Evolutionary conservation across 768 basidiomycete genomes (phyloP).

Genomic region (Glaciozyma antarctica): DNA sequence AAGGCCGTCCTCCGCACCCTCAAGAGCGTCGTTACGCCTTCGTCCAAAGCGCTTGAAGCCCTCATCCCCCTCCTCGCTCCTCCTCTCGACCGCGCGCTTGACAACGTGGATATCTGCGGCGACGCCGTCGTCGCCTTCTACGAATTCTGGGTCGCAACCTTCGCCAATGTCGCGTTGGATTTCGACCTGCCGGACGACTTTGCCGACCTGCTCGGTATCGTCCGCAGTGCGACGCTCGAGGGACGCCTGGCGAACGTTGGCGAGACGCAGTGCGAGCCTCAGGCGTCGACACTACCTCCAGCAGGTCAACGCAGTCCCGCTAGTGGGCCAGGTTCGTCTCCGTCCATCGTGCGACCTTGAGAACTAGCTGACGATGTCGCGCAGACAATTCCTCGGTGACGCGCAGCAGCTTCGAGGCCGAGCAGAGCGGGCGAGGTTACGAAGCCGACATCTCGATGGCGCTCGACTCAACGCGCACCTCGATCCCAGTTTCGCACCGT

Average conservation of each 20-base stretch:
- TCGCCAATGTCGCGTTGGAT: not conserved
- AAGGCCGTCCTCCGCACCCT: too few species aligned
- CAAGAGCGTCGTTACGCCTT: too few species aligned
- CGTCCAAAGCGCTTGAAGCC: not conserved
- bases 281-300: not conserved
- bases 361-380: not conserved
- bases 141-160: conserved; percentile 17
- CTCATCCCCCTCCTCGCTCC: not conserved
- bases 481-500: not conserved
- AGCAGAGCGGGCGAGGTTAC: not conserved
- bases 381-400: not conserved
- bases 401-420: not conserved
- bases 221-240: not conserved
- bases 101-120: not conserved
- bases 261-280: conserved; percentile 5
- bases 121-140: conserved; percentile 7
- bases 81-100: not conserved
- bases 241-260: not conserved
- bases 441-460: not conserved
- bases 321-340: not conserved
- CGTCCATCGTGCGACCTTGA: too few species aligned
- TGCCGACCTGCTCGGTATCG: conserved; percentile 2
- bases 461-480: not conserved
- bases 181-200: conserved; percentile 1
- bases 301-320: not conserved